Conservation (phyloP, 2,329 filamentous ascomycete genomes). For the Aspergillus tubingensis region DNA sequence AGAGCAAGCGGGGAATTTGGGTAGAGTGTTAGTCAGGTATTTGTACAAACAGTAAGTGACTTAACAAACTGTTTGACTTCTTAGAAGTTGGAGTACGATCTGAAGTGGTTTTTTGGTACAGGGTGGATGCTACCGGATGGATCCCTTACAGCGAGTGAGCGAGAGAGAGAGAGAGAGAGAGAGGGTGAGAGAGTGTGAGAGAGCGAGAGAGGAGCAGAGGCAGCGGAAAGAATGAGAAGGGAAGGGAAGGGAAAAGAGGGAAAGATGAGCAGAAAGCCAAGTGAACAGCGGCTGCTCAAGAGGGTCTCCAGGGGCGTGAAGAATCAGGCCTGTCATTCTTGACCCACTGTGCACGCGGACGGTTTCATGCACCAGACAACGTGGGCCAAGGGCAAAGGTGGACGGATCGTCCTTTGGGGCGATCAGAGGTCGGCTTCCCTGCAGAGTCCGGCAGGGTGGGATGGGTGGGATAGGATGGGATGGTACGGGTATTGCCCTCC, state of each 20-base stretch:
- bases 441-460: slow-evolving; percentile 20
- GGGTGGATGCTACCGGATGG: not conserved
- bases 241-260: slow-evolving; percentile 4
- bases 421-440: slow-evolving; percentile 26
- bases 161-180: not conserved
- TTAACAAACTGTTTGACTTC: not conserved
- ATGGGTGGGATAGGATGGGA: slow-evolving; percentile 1
- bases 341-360: slow-evolving; percentile 43
- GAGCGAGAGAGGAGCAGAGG: not conserved
- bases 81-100: not conserved
- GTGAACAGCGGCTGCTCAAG: slow-evolving; percentile 7
- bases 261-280: slow-evolving; percentile 8
- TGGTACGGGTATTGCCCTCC: not conserved
- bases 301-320: slow-evolving; percentile 28
- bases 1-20: slow-evolving; percentile 6
- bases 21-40: slow-evolving; percentile 8
- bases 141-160: slow-evolving; percentile 8
- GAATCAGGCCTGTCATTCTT: slow-evolving; percentile 40
- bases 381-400: slow-evolving; percentile 36
- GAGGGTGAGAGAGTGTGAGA: not conserved
- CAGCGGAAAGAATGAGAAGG: slow-evolving; percentile 5
- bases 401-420: slow-evolving; percentile 28
- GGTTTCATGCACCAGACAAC: slow-evolving; percentile 43
- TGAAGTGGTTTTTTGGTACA: not conserved
- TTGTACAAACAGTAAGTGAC: slow-evolving; percentile 4